Evolutionary conservation across 139 green algal genomes (phyloP).

Genomic region (Volvox reticuliferus): DNA sequence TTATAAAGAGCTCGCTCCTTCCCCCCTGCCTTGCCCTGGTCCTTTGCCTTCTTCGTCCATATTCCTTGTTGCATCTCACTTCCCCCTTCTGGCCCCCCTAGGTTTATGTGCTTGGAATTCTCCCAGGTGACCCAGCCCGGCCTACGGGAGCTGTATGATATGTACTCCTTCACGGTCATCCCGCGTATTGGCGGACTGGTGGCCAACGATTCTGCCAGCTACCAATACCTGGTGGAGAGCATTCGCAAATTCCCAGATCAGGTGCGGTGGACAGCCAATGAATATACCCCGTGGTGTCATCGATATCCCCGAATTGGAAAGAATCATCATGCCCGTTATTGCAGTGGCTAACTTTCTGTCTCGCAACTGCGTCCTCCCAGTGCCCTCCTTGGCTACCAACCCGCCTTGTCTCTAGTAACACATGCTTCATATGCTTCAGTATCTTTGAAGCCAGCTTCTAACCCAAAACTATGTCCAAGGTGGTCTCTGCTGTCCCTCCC

Average conservation of each 20-base stretch:
- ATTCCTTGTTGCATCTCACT: background rate
- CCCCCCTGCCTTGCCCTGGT: background rate
- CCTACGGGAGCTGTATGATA: constrained; percentile 91
- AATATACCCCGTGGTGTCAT: too few species aligned
- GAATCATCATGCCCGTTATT: too few species aligned
- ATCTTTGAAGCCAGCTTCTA: background rate
- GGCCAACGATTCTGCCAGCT: constrained; percentile 87
- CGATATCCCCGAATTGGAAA: too few species aligned
- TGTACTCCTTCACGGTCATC: constrained; percentile 96
- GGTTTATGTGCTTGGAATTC: constrained; percentile 97
- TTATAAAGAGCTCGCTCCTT: background rate
- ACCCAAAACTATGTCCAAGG: background rate
- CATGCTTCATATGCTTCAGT: too few species aligned
- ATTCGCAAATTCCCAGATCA: constrained; percentile 95
- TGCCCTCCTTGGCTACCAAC: too few species aligned
- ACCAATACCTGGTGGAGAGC: constrained; percentile 99
- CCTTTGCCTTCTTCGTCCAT: background rate
- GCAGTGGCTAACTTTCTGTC: too few species aligned
- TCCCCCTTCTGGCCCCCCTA: background rate
- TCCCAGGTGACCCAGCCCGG: constrained; percentile 75
- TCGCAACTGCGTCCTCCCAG: too few species aligned
- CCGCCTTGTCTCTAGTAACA: too few species aligned
- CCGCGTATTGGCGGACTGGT: constrained; percentile 90
- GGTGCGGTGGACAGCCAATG: constrained; percentile 35
- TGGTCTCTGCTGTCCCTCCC: background rate